phyloP scores from a whole-genome alignment of 768 basidiomycete species.

The Russula sp. region DNA sequence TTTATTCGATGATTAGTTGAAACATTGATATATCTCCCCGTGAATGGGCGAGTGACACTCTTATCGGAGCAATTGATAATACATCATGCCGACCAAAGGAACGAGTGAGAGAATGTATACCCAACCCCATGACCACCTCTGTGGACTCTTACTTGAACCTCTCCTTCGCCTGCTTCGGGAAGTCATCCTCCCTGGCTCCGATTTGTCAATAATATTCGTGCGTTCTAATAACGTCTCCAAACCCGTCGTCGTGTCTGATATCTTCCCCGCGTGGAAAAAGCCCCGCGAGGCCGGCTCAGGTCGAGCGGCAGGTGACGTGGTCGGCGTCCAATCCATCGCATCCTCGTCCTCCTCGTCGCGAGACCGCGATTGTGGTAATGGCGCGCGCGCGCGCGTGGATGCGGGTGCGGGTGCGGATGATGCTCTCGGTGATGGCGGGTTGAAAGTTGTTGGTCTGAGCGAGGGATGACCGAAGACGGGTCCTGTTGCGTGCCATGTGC shows the following conservation, averaged over 20 bases:
- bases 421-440: constrained; percentile 20
- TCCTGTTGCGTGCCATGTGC: constrained; percentile 34
- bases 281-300: background rate
- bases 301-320: constrained; percentile 29
- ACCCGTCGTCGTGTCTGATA: constrained; percentile 22
- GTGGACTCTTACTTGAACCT: background rate
- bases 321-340: constrained; percentile 72
- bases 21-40: background rate
- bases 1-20: background rate
- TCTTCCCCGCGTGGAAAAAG: background rate
- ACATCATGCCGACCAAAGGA: constrained; percentile 16
- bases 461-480: constrained; percentile 76
- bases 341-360: constrained; percentile 36
- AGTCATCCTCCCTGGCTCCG: background rate
- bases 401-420: constrained; percentile 10
- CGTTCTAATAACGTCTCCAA: constrained; percentile 27
- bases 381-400: too few species aligned
- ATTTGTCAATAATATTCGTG: constrained; percentile 24
- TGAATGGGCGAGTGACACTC: background rate
- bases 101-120: constrained; percentile 18
- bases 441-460: constrained; percentile 40
- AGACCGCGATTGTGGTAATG: constrained; percentile 32
- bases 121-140: constrained; percentile 19
- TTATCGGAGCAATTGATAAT: constrained; percentile 12
- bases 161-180: background rate